Evolutionary conservation across 495 filamentous ascomycete species (phyloP), one percentile per base, ranked within the genome.

Genomic region (Neurospora pannonica): DNA sequence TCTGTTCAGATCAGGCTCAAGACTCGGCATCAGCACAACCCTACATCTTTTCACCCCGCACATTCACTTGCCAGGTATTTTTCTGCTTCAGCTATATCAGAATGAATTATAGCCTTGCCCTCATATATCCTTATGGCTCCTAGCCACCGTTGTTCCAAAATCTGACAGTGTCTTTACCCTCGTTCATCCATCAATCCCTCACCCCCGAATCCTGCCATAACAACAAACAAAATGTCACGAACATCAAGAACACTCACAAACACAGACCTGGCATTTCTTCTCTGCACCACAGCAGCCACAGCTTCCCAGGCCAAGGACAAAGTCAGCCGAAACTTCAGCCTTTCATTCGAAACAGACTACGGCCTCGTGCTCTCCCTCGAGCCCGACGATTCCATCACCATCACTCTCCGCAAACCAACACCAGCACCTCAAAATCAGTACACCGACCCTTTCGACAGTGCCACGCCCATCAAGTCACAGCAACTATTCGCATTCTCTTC

Each of bases 201-300:
- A n/a, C n/a, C n/a, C n/a, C n/a, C n/a, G n/a, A n/a, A n/a, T n/a
- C n/a, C n/a, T n/a, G n/a, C n/a, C n/a, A n/a, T n/a, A 5, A 54
- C 21, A 13, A 24, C 21, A 28, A 1, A 21, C 6, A 43, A 48
- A 28, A 43, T 72, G 38, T 38, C 37, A 28, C 39, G 71, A 75
- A 71, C 28, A 73, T 74, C 48, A 72, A 70, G 48, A 70, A 60
- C n/a, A 39, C 71, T 77, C n/a, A 77, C 76, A 8, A 75, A 72
- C 1, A 74, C 76, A 36, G 76, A 77, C 71, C 60, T 75, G 17
- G 76, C 76, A 11, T 77, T 77, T 28, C 74, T 77, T 36, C 74
- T 77, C 62, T 77, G 76, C 71, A 75, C 76, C 34, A 31, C 31
- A 17, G 24, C 48, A 17, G 24, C 48, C 24, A 13, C 24, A 60